These are phyloP conservation scores for Cladophialophora psammophila DNA, from an alignment of 2,329 filamentous ascomycete species.

Conservation along the genomic window DNA sequence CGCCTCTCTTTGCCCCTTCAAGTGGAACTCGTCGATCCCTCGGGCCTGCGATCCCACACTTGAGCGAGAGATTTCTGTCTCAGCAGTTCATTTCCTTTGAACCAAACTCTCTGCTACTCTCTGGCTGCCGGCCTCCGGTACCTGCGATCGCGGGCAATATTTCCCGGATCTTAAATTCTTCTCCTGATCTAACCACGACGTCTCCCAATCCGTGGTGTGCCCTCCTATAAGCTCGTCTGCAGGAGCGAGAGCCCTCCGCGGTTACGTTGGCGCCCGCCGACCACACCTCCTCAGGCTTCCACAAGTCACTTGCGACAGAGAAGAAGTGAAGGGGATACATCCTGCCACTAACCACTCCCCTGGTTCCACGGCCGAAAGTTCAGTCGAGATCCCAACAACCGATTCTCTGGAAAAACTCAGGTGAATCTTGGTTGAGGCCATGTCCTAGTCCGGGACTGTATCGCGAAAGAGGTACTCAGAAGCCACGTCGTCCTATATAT, in stretches of 20 bases:
- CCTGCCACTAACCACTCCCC: conserved; percentile 30
- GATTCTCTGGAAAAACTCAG: conserved; percentile 31
- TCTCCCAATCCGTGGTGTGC: conserved; percentile 23
- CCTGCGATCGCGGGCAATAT: conserved; percentile 21
- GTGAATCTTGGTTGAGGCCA: conserved; percentile 25
- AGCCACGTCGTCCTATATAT: conserved; percentile 10
- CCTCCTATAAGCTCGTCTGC: conserved; percentile 32
- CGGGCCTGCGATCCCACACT: conserved; percentile 13
- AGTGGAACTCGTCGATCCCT: conserved; percentile 26
- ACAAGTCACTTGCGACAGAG: conserved; percentile 17
- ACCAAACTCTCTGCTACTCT: conserved; percentile 12
- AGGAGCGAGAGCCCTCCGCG: conserved; percentile 29
- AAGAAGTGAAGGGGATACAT: conserved; percentile 21
- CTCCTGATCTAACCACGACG: conserved; percentile 30
- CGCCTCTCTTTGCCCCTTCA: conserved; percentile 26
- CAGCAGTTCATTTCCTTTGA: conserved; percentile 30
- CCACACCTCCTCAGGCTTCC: conserved; percentile 7
- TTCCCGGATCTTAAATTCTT: conserved; percentile 16
- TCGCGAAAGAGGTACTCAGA: conserved; percentile 31
- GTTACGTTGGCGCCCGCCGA: conserved; percentile 35
- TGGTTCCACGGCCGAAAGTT: conserved; percentile 27
- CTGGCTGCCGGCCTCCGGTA: conserved; percentile 18
- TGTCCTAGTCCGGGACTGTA: conserved; percentile 27
- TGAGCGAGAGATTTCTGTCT: conserved; percentile 27
- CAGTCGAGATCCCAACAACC: conserved; percentile 35